Percentiles rank a stretch among this genome's conserved stretches.
Evolutionary conservation across 345 rosid species (phyloP).

Genomic region (Acer negundo): DNA sequence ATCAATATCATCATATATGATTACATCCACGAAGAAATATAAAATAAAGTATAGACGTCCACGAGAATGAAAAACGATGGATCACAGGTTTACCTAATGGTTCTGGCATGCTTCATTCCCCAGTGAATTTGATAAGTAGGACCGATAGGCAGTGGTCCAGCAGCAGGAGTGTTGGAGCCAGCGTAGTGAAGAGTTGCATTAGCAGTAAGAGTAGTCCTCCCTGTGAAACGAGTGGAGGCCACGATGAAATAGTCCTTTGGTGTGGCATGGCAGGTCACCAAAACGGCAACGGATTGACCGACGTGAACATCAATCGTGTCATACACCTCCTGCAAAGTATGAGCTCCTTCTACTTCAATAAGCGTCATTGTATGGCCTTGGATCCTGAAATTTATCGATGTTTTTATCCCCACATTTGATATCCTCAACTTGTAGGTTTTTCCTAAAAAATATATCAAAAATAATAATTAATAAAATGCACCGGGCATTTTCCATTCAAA

Average conservation of each 20-base stretch:
- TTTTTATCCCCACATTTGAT: conserved; percentile 70
- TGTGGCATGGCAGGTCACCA: conserved; percentile 46
- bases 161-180: conserved; percentile 57
- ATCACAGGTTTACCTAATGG: conserved; percentile 49
- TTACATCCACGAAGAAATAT: too few relatives aligned
- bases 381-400: conserved; percentile 81
- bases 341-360: conserved; percentile 90
- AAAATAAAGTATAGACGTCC: too few relatives aligned
- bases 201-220: conserved; percentile 46
- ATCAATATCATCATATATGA: too few relatives aligned
- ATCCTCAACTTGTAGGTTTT: conserved; percentile 70
- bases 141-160: conserved; percentile 57
- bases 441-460: conserved; percentile 33
- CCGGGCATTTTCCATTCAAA: too few relatives aligned
- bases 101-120: conserved; percentile 77
- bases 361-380: conserved; percentile 72
- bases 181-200: conserved; percentile 69
- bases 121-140: conserved; percentile 76
- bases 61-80: too few relatives aligned
- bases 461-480: too few relatives aligned
- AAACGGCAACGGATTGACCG: conserved; percentile 70
- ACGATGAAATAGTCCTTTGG: conserved; percentile 64
- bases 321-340: conserved; percentile 64
- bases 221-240: conserved; percentile 80
- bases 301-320: conserved; percentile 74